Percentiles rank a stretch among this genome's conserved stretches.
These are phyloP conservation scores for Penicillium paradoxum DNA, from an alignment of 495 filamentous ascomycete species.

Conservation along the genomic window DNA sequence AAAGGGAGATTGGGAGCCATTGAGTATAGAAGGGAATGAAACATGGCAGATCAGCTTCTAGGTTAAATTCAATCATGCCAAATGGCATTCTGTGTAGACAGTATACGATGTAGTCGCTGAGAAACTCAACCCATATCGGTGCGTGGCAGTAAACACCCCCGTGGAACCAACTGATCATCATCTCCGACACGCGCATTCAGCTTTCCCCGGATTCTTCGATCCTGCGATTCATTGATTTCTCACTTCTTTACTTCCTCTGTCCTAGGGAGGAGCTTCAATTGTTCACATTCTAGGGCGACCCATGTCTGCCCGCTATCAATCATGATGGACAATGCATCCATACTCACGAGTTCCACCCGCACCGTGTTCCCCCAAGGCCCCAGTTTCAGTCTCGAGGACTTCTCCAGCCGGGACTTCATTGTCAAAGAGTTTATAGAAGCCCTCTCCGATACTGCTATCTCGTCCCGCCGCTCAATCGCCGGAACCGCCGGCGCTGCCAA, in stretches of 20 bases:
- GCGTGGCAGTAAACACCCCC: not conserved
- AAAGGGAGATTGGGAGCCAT: not conserved
- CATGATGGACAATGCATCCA: constrained; percentile 41
- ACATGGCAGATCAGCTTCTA: too few species aligned
- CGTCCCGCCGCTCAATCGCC: constrained; percentile 64
- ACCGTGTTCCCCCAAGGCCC: constrained; percentile 73
- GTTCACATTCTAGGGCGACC: constrained; percentile 3
- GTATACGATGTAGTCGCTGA: not conserved
- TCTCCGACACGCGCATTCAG: constrained; percentile 11
- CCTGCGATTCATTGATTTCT: constrained; percentile 4
- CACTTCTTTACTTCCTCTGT: not conserved
- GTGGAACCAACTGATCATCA: not conserved
- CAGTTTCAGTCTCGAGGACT: constrained; percentile 79
- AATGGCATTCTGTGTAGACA: too few species aligned
- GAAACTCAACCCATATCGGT: not conserved
- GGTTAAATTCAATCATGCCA: not conserved
- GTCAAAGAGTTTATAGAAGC: constrained; percentile 95
- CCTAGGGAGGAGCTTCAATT: not conserved
- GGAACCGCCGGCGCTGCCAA: constrained; percentile 46
- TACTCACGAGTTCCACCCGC: constrained; percentile 41
- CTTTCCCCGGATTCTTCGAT: constrained; percentile 23
- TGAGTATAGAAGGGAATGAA: not conserved
- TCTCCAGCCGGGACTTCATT: constrained; percentile 85
- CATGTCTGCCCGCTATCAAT: constrained; percentile 20
- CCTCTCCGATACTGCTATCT: constrained; percentile 78